phyloP scores from a whole-genome alignment of 106 monocot genomes.

The Allium cepa region DNA sequence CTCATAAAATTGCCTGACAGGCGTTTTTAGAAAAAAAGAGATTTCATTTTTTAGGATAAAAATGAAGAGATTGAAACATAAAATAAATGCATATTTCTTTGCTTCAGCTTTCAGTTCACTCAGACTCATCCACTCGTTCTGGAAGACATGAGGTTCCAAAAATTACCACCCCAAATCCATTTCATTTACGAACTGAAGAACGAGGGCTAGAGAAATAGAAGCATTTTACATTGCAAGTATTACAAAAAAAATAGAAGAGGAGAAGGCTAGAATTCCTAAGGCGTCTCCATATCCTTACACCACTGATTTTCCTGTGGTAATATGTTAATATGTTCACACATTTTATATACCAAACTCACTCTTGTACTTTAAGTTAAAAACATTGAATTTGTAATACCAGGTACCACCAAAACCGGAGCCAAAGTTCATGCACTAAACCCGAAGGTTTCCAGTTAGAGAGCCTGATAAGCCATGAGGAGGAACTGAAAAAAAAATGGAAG shows the following conservation, averaged over 20 bases:
- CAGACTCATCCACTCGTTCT: slow-evolving; percentile 26
- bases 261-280: slow-evolving; percentile 57
- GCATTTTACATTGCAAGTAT: slow-evolving; percentile 33
- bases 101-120: slow-evolving; percentile 73
- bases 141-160: slow-evolving; percentile 29
- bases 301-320: slow-evolving; percentile 93
- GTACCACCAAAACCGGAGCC: slow-evolving; percentile 81
- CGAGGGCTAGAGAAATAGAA: slow-evolving; percentile 75
- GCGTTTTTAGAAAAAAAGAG: no score
- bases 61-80: no score
- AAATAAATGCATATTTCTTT: not conserved
- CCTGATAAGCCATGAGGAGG: slow-evolving; percentile 75
- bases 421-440: slow-evolving; percentile 70
- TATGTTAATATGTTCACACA: no score
- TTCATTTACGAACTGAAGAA: slow-evolving; percentile 87
- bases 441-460: slow-evolving; percentile 79
- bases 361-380: no score
- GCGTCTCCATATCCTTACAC: slow-evolving; percentile 87
- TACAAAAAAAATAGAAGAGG: slow-evolving; percentile 66
- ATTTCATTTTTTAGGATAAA: no score
- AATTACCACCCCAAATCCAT: slow-evolving; percentile 84
- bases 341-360: no score
- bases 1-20: no score
- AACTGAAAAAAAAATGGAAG: slow-evolving; percentile 53
- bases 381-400: slow-evolving; percentile 10